A percentile compares a stretch with the other conserved stretches of the same genome.
phyloP scores from a whole-genome alignment of 495 filamentous ascomycete genomes.

The Gamarada debralockiae region DNA sequence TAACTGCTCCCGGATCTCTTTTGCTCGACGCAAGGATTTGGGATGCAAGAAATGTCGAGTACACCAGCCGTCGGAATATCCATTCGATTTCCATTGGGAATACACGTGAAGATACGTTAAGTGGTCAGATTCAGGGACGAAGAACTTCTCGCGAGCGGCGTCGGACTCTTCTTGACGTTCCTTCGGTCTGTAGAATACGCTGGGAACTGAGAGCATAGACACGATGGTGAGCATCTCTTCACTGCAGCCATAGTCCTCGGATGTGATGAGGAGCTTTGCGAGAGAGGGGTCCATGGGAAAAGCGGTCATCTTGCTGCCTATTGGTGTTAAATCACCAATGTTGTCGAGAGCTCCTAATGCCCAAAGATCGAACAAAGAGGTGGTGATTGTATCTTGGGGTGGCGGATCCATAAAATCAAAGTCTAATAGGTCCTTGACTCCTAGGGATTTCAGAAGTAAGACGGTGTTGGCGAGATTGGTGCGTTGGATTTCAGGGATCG shows the following conservation, averaged over 20 bases:
- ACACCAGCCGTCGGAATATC: constrained; percentile 89
- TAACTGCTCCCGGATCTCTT: constrained; percentile 91
- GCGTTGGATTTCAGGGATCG: constrained; percentile 96
- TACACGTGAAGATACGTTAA: constrained; percentile 95
- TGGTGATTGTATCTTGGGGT: constrained; percentile 96
- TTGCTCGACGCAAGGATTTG: constrained; percentile 84
- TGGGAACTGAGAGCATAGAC: constrained; percentile 95
- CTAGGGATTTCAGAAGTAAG: constrained; percentile 87
- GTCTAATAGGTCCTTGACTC: constrained; percentile 90
- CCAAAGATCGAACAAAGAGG: constrained; percentile 97
- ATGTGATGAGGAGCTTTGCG: constrained; percentile 89
- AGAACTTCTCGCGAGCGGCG: constrained; percentile 96
- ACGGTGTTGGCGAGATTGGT: constrained; percentile 96
- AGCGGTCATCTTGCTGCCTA: constrained; percentile 90
- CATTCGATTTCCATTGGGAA: constrained; percentile 91
- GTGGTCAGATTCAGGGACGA: constrained; percentile 96
- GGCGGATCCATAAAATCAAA: constrained; percentile 99
- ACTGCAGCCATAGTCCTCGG: constrained; percentile 81
- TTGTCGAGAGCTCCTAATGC: constrained; percentile 92
- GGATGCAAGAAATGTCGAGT: constrained; percentile 87
- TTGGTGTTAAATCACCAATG: constrained; percentile 81
- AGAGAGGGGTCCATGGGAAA: constrained; percentile 97
- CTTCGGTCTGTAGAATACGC: constrained; percentile 95
- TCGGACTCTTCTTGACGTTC: constrained; percentile 97
- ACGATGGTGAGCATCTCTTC: constrained; percentile 99